Base-by-base conservation (phyloP, 306 rosid genomes). In the Gastrolobium bilobum region DNA sequence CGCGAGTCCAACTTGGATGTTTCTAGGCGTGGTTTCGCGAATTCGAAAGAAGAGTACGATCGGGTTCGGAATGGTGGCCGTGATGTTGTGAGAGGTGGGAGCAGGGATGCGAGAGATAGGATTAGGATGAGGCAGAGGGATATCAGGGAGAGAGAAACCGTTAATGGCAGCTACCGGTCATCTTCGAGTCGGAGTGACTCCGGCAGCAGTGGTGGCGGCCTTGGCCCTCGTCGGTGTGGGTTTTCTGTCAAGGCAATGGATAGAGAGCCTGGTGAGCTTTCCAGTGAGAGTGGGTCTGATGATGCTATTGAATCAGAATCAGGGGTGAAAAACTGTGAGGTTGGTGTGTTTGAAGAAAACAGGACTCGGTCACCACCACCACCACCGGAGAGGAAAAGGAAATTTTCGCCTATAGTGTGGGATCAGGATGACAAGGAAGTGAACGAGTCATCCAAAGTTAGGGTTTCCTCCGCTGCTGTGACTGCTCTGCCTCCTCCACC, bases 251-350 rank as follows among this genome's bases (percentile, higher is more conserved):
- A 80, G 87, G 30, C 87, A 2, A 14, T 83, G 60, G 99, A 96
- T 57, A 90, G 84, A 81, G 99, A 93, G 85, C 98, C 99, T 0
- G 99, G 99, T 42, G 99, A 96, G 59, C 90, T 96, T 84, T 96
- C 99, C 3, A 96, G 97, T 74, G 99, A 91, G 86, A 94, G 97
- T 51, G 96, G 97, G 34, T 91, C 99, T 50, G 97, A 96, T 61
- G 99, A 88, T 79, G 96, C 90, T 79, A 71, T 83, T 83, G 98
- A 95, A 58, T 92, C 89, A 0, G 89, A 82, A 40, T 40, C 83
- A 4, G 75, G 77, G 82, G 43, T 56, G 40, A 87, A 87, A 61
- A 88, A 80, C 11, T 6, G 54, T 5, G 90, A 77, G 81, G 83
- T 73, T 67, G 54, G 67, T 1, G 75, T 81, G 81, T 69, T 66